phyloP scores from a whole-genome alignment of 768 basidiomycete species.

The Phaeotremella skinneri region DNA sequence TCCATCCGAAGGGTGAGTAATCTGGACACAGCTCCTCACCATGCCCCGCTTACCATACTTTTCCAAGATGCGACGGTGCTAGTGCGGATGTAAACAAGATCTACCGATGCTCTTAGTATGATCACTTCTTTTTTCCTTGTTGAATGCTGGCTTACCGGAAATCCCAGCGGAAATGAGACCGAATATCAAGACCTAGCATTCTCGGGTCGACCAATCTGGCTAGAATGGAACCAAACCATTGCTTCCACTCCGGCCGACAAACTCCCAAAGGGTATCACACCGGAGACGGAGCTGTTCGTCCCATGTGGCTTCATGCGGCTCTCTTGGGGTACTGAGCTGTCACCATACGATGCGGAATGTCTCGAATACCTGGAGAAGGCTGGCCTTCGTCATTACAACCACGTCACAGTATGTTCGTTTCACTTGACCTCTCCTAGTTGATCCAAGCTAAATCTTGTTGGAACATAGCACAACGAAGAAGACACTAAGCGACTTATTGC shows the following conservation, averaged over 20 bases:
- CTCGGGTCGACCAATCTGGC: conserved; percentile 26
- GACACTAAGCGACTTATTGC: conserved; percentile 6
- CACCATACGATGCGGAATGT: conserved; percentile 22
- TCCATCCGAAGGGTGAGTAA: conserved; percentile 18
- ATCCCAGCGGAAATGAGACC: conserved; percentile 21
- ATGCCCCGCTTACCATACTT: conserved; percentile 23
- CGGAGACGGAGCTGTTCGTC: conserved; percentile 19
- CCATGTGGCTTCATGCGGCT: conserved; percentile 26
- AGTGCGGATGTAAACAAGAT: conserved; percentile 36
- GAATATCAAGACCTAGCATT: conserved; percentile 35
- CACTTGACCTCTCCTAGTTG: not conserved
- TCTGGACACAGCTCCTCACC: conserved; percentile 24
- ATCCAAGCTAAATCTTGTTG: not conserved
- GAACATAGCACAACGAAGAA: conserved; percentile 4
- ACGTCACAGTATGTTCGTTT: conserved; percentile 21
- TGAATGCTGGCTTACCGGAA: not conserved
- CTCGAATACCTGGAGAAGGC: conserved; percentile 25
- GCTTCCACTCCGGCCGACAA: conserved; percentile 15
- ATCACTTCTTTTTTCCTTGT: not conserved
- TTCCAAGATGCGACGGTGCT: conserved; percentile 28
- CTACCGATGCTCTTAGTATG: conserved; percentile 28
- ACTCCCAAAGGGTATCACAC: conserved; percentile 24
- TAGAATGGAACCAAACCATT: conserved; percentile 30
- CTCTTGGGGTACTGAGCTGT: conserved; percentile 14
- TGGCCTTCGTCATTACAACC: conserved; percentile 25